Conservation (phyloP, 257 asterid genomes). For the Solanum chiquidenum region DNA sequence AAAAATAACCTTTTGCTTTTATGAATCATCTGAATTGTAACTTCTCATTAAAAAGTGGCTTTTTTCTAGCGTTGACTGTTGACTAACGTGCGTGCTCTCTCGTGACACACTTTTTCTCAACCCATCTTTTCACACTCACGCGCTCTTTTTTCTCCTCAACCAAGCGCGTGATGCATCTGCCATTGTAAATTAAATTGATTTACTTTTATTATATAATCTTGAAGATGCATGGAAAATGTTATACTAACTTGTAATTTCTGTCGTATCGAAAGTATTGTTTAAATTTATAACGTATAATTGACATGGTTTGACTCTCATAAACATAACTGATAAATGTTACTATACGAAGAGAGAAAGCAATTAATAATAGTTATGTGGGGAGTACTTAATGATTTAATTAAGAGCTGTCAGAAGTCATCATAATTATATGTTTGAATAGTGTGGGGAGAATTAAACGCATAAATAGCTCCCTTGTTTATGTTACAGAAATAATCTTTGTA, state of each 20-base stretch:
- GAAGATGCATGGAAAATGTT: too few species aligned
- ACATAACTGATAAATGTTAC: background rate
- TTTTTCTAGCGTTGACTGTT: constrained; percentile 18
- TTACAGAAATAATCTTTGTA: background rate
- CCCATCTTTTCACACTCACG: background rate
- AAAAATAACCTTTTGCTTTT: background rate
- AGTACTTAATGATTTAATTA: background rate
- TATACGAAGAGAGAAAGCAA: background rate
- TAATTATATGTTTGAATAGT: background rate
- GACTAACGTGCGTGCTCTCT: constrained; percentile 4
- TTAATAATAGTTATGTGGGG: background rate
- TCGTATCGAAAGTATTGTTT: background rate
- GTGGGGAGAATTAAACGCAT: background rate
- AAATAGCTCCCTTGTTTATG: background rate
- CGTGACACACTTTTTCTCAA: background rate
- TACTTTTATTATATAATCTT: too few species aligned
- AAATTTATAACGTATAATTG: background rate
- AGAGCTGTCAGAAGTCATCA: background rate
- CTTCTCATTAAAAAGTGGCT: constrained; percentile 7
- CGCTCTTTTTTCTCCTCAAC: background rate
- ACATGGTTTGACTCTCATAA: background rate
- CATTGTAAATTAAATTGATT: too few species aligned
- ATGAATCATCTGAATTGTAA: background rate
- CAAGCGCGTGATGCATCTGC: background rate
- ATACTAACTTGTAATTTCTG: background rate